Conservation (phyloP, 768 basidiomycete genomes). For the Infundibulicybe gibba region DNA sequence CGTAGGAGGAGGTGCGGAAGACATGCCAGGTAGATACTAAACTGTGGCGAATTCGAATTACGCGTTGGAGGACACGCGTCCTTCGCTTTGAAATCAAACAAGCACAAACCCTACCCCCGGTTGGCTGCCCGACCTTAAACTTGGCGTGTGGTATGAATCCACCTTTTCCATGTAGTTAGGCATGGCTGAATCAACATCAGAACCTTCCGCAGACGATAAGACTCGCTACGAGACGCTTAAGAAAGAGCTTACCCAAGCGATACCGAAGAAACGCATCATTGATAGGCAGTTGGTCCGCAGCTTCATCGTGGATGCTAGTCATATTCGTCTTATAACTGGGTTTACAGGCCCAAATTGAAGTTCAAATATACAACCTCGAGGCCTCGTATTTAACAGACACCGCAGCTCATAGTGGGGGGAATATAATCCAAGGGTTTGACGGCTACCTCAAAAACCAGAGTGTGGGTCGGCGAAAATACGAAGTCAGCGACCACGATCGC, state of each 20-base stretch:
- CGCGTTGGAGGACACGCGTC: slow-evolving; percentile 35
- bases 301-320: background rate
- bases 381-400: slow-evolving; percentile 76
- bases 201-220: slow-evolving; percentile 62
- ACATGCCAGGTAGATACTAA: slow-evolving; percentile 32
- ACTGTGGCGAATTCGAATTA: slow-evolving; percentile 12
- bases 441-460: slow-evolving; percentile 80
- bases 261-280: slow-evolving; percentile 68
- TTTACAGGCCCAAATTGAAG: slow-evolving; percentile 70
- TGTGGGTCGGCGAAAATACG: slow-evolving; percentile 64
- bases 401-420: slow-evolving; percentile 71
- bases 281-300: slow-evolving; percentile 74
- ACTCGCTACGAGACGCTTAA: slow-evolving; percentile 67
- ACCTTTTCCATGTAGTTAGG: background rate
- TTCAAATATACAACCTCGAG: slow-evolving; percentile 77
- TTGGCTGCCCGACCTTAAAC: no score
- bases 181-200: slow-evolving; percentile 36
- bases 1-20: slow-evolving; percentile 53
- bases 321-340: background rate
- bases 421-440: slow-evolving; percentile 86
- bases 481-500: slow-evolving; percentile 74
- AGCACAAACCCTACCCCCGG: background rate
- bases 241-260: slow-evolving; percentile 70
- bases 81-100: slow-evolving; percentile 7
- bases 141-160: no score